phyloP scores from a whole-genome alignment of 768 basidiomycete species.

The Lactarius psammicola region DNA sequence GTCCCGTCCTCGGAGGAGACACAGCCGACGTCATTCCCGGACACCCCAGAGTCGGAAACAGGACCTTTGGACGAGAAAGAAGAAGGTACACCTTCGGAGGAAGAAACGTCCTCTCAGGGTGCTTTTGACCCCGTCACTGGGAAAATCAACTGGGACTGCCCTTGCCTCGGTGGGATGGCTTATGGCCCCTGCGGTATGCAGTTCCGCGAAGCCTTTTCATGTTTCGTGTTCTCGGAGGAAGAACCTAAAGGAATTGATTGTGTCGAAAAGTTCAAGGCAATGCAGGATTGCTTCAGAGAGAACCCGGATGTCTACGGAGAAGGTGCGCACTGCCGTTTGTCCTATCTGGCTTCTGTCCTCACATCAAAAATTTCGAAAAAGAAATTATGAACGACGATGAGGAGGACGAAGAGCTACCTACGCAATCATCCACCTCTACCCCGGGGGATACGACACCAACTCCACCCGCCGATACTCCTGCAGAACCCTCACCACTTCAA shows the following conservation, averaged over 20 bases:
- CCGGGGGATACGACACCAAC: not conserved
- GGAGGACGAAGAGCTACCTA: slow-evolving; percentile 17
- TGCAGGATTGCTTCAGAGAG: slow-evolving; percentile 97
- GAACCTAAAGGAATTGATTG: slow-evolving; percentile 99
- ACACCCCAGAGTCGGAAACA: not conserved
- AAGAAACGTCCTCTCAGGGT: slow-evolving; percentile 36
- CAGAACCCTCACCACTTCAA: slow-evolving; percentile 5
- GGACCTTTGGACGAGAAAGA: slow-evolving; percentile 16
- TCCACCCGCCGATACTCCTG: not conserved
- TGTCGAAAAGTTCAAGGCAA: slow-evolving; percentile 94
- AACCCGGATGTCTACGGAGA: slow-evolving; percentile 96
- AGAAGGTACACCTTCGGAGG: slow-evolving; percentile 33
- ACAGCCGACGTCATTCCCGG: slow-evolving; percentile 1
- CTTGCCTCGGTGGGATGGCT: slow-evolving; percentile 98
- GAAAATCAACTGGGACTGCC: slow-evolving; percentile 99
- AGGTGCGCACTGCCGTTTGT: slow-evolving; percentile 51
- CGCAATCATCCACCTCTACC: not conserved
- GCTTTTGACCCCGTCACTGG: slow-evolving; percentile 97
- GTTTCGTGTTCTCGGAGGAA: slow-evolving; percentile 90
- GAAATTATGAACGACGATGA: slow-evolving; percentile 29
- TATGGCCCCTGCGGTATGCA: slow-evolving; percentile 92
- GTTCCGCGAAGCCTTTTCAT: slow-evolving; percentile 95
- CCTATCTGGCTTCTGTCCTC: slow-evolving; percentile 10
- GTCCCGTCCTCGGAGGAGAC: slow-evolving; percentile 15
- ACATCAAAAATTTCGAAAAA: slow-evolving; percentile 3